These are phyloP conservation scores for Parietaria judaica DNA, from an alignment of 306 rosid species.

Conservation along the genomic window DNA sequence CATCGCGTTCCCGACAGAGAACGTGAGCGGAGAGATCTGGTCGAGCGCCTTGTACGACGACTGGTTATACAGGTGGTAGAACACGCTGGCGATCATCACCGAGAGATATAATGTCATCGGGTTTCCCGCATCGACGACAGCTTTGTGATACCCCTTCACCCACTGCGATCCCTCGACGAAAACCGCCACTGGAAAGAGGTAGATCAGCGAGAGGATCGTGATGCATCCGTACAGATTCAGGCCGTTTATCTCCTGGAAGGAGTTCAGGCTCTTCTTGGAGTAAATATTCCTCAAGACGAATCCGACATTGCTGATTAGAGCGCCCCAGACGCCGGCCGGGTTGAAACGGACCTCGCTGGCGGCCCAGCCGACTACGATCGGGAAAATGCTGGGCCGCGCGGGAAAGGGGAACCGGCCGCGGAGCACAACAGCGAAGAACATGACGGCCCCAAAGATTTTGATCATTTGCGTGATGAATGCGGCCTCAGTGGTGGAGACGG, in stretches of 20 bases:
- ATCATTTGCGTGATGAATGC: too few relatives aligned
- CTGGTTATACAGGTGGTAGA: conserved; percentile 93
- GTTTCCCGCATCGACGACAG: conserved; percentile 56
- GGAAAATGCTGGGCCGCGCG: too few relatives aligned
- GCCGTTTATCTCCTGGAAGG: conserved; percentile 81
- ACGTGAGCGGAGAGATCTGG: conserved; percentile 79
- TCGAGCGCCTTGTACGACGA: conserved; percentile 92
- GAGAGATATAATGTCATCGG: conserved; percentile 66
- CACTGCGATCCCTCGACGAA: conserved; percentile 88
- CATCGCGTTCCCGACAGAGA: conserved; percentile 94
- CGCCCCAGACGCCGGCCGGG: conserved; percentile 72
- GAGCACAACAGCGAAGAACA: too few relatives aligned
- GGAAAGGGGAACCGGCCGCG: too few relatives aligned
- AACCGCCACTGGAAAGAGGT: conserved; percentile 78
- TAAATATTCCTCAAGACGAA: conserved; percentile 81
- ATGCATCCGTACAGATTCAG: conserved; percentile 81
- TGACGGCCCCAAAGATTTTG: too few relatives aligned
- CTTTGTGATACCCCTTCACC: conserved; percentile 75
- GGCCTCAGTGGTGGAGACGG: conserved; percentile 30
- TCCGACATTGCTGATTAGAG: conserved; percentile 85
- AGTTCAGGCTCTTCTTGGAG: conserved; percentile 67
- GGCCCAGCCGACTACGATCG: too few relatives aligned
- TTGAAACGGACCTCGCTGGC: conserved; percentile 64
- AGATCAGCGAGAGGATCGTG: conserved; percentile 55
- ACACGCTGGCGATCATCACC: conserved; percentile 80